Evolutionary conservation across 345 rosid genomes (phyloP).

Genomic region (Eucalyptus shirleyi): DNA sequence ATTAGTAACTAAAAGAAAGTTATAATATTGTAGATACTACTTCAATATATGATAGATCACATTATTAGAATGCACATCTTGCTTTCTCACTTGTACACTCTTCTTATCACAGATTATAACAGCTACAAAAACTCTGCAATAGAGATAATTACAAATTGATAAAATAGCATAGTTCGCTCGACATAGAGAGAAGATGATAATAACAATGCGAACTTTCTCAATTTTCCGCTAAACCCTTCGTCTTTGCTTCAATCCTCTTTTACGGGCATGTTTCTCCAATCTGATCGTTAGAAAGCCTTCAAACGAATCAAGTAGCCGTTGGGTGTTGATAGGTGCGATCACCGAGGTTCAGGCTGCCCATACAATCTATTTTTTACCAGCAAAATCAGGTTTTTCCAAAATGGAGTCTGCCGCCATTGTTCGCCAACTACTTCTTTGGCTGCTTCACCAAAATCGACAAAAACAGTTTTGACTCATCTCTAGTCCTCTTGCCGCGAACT

Average conservation of each 20-base stretch:
- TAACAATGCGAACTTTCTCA: neutral
- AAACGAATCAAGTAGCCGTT: neutral
- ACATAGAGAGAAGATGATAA: neutral
- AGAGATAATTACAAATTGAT: neutral
- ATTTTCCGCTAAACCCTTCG: neutral
- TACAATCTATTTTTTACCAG: neutral
- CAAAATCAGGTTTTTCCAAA: neutral
- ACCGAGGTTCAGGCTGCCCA: neutral
- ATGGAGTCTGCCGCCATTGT: neutral
- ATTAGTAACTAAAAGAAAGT: neutral
- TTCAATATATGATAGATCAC: neutral
- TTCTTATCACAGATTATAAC: neutral
- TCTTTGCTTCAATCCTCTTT: neutral
- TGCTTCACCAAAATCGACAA: neutral
- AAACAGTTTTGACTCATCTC: neutral
- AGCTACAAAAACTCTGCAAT: neutral
- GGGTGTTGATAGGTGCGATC: neutral
- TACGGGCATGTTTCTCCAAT: neutral
- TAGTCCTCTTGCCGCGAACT: neutral
- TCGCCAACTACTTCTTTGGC: neutral
- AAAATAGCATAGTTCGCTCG: neutral
- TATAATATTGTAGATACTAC: neutral
- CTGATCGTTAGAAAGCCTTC: neutral
- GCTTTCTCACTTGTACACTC: neutral
- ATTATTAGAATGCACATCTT: fast-evolving